A percentile compares a stretch with the other conserved stretches of the same genome.
These are phyloP conservation scores for Aspergillus olivimuriae DNA, from an alignment of 495 filamentous ascomycete species.

Conservation along the genomic window DNA sequence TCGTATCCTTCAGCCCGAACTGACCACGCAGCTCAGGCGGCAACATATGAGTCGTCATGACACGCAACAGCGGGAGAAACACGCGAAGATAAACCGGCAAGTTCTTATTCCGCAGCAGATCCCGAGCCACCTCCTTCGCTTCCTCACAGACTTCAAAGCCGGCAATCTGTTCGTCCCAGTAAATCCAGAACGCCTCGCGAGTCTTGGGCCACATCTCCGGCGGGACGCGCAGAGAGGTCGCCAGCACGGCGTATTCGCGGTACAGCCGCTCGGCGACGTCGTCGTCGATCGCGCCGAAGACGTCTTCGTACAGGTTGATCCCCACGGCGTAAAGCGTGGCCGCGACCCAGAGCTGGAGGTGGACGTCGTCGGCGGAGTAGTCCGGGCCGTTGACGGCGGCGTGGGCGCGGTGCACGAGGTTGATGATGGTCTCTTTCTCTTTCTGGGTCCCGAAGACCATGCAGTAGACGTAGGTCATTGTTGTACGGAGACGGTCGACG, in stretches of 20 bases:
- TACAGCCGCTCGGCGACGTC: slow-evolving; percentile 18
- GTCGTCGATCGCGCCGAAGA: not conserved
- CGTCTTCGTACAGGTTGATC: slow-evolving; percentile 20
- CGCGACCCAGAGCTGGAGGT: slow-evolving; percentile 34
- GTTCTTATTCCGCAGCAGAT: slow-evolving; percentile 19
- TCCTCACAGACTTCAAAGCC: slow-evolving; percentile 17
- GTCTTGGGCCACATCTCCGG: slow-evolving; percentile 28
- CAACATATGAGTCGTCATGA: slow-evolving; percentile 22
- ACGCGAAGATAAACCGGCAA: slow-evolving; percentile 14
- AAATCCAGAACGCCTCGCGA: slow-evolving; percentile 28
- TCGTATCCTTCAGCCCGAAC: slow-evolving; percentile 14
- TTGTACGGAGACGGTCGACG: slow-evolving; percentile 29
- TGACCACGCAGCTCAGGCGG: slow-evolving; percentile 17
- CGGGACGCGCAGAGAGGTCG: slow-evolving; percentile 25
- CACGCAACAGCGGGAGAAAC: slow-evolving; percentile 17
- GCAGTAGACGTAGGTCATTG: slow-evolving; percentile 34
- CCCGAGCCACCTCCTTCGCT: slow-evolving; percentile 21
- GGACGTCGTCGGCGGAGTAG: slow-evolving; percentile 24
- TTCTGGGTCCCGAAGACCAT: slow-evolving; percentile 27
- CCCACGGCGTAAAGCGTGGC: slow-evolving; percentile 29
- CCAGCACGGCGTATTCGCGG: slow-evolving; percentile 29
- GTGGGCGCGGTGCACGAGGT: slow-evolving; percentile 17
- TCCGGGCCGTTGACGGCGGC: slow-evolving; percentile 17
- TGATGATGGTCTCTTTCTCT: slow-evolving; percentile 16
- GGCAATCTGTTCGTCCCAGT: slow-evolving; percentile 27